Percentiles rank a stretch among this genome's conserved stretches.
Evolutionary conservation across 495 filamentous ascomycete species (phyloP).

Genomic region (Neurospora sp.): DNA sequence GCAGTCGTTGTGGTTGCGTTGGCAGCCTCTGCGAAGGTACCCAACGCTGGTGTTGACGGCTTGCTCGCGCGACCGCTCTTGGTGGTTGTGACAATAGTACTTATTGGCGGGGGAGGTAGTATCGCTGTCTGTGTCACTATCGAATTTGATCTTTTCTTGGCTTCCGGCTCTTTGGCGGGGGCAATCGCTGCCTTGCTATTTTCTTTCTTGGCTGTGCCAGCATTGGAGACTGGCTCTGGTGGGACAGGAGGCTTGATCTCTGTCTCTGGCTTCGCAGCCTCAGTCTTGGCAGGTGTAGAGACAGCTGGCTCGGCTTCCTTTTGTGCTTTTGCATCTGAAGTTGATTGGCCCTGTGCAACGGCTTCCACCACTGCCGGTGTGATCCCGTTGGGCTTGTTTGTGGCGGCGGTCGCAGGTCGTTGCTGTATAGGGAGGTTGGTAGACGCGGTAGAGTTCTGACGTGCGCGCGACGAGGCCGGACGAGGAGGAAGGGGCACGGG

Average conservation of each 20-base stretch:
- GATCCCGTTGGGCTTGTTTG: slow-evolving; percentile 33
- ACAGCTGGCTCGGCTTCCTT: slow-evolving; percentile 18
- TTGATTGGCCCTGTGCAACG: slow-evolving; percentile 20
- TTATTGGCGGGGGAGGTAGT: slow-evolving; percentile 17
- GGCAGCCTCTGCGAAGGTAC: slow-evolving; percentile 38
- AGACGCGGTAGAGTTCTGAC: slow-evolving; percentile 55
- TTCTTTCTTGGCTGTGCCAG: slow-evolving; percentile 20
- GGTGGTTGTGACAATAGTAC: slow-evolving; percentile 35
- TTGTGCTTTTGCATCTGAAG: slow-evolving; percentile 18
- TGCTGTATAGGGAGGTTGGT: slow-evolving; percentile 42
- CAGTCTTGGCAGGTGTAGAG: slow-evolving; percentile 6
- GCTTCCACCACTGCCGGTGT: slow-evolving; percentile 17
- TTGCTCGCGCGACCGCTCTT: slow-evolving; percentile 53
- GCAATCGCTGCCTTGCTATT: slow-evolving; percentile 9
- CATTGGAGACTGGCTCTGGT: slow-evolving; percentile 11
- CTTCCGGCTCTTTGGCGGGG: slow-evolving; percentile 1
- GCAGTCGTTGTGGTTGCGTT: slow-evolving; percentile 15
- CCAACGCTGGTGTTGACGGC: slow-evolving; percentile 48
- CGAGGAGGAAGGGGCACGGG: slow-evolving; percentile 35
- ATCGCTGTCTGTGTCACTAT: slow-evolving; percentile 23
- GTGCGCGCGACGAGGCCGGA: slow-evolving; percentile 54
- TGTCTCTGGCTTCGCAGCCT: slow-evolving; percentile 9
- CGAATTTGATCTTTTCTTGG: slow-evolving; percentile 17
- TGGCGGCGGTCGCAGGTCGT: slow-evolving; percentile 50
- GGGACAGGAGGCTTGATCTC: slow-evolving; percentile 10